Conservation (phyloP, 768 basidiomycete genomes). For the Rhizopogon roseolus region DNA sequence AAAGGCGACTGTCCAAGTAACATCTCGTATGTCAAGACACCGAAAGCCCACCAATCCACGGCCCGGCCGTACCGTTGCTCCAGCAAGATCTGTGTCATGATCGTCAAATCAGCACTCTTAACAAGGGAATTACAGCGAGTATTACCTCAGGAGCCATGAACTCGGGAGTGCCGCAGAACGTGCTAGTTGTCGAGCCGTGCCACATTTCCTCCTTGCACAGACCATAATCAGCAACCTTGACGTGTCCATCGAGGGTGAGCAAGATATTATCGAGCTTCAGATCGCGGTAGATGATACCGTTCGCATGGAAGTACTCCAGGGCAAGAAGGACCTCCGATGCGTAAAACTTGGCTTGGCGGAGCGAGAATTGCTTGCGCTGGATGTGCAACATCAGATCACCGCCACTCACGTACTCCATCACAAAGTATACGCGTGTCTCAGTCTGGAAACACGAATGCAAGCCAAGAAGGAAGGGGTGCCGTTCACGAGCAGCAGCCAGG, state of each 20-base stretch:
- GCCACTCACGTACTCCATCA: constrained; percentile 99
- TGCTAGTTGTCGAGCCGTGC: constrained; percentile 92
- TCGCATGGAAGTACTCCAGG: constrained; percentile 95
- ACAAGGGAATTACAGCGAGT: not conserved
- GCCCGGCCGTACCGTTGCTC: constrained; percentile 98
- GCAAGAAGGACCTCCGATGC: constrained; percentile 95
- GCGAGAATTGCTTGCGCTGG: constrained; percentile 97
- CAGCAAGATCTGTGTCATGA: constrained; percentile 73
- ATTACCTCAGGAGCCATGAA: constrained; percentile 99
- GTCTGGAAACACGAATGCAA: constrained; percentile 99
- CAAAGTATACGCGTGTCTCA: constrained; percentile 98
- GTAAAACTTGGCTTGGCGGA: constrained; percentile 98
- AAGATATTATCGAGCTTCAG: constrained; percentile 98
- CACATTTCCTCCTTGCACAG: constrained; percentile 99
- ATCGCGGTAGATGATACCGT: constrained; percentile 99
- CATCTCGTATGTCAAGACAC: constrained; percentile 99
- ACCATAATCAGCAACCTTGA: constrained; percentile 99
- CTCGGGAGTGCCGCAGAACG: constrained; percentile 98
- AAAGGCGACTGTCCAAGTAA: constrained; percentile 97
- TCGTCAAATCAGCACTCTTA: constrained; percentile 3
- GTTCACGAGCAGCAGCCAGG: constrained; percentile 91
- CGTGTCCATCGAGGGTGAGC: constrained; percentile 93
- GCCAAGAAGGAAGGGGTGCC: constrained; percentile 95
- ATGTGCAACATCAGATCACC: constrained; percentile 99
- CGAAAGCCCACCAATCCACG: constrained; percentile 99